Percentiles rank a stretch among this genome's conserved stretches.
phyloP scores from a whole-genome alignment of 1,284 basidiomycete species.

The Heterobasidion occidentale region DNA sequence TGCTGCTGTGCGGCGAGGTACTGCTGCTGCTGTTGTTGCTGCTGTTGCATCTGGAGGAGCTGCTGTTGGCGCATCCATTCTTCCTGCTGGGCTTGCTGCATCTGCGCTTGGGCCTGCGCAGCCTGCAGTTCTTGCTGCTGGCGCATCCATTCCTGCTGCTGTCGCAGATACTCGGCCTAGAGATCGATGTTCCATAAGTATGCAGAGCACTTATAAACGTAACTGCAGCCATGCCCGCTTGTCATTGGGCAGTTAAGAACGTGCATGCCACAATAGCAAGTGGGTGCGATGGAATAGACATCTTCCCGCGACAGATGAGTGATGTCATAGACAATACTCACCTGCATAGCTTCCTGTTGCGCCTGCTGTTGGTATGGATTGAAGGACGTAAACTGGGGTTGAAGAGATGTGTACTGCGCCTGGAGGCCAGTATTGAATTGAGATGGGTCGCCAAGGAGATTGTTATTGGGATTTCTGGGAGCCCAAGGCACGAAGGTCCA shows the following conservation, averaged over 20 bases:
- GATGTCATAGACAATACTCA: constrained; percentile 12
- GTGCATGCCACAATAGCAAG: background rate
- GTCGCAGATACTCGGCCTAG: constrained; percentile 63
- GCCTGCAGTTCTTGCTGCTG: constrained; percentile 52
- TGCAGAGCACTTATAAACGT: too few species aligned
- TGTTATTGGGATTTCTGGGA: constrained; percentile 5
- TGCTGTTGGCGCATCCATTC: constrained; percentile 65
- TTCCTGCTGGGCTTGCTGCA: constrained; percentile 47
- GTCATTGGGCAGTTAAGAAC: too few species aligned
- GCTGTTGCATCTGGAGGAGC: constrained; percentile 44
- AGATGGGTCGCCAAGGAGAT: constrained; percentile 3
- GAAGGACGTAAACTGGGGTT: constrained; percentile 79
- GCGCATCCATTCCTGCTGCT: constrained; percentile 60
- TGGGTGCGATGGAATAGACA: background rate
- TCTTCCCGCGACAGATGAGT: too few species aligned
- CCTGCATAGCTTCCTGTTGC: constrained; percentile 77
- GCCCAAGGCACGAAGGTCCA: background rate
- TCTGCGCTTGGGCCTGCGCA: constrained; percentile 33
- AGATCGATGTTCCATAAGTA: constrained; percentile 1
- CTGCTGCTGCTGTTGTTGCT: constrained; percentile 45
- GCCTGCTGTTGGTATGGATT: constrained; percentile 96
- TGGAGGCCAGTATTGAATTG: constrained; percentile 37
- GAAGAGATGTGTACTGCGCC: constrained; percentile 62
- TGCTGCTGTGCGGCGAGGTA: constrained; percentile 31
- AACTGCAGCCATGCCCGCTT: too few species aligned